Evolutionary conservation across 2,329 filamentous ascomycete species (phyloP).

Genomic region (Cadophora gregata): DNA sequence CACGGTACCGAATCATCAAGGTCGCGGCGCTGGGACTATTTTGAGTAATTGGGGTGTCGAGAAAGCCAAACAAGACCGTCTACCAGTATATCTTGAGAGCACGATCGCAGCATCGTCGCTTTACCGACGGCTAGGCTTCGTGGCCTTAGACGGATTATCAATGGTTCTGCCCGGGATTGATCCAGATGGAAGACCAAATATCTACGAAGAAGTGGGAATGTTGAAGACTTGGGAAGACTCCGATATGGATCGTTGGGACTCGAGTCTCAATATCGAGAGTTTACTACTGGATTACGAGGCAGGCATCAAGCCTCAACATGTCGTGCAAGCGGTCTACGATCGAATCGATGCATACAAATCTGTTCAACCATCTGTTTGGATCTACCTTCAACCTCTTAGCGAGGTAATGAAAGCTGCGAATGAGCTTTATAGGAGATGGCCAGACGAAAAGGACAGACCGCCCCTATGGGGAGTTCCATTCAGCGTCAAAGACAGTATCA

Average conservation of each 20-base stretch:
- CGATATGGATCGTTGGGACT: slow-evolving; percentile 37
- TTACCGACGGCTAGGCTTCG: slow-evolving; percentile 37
- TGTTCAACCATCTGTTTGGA: slow-evolving; percentile 58
- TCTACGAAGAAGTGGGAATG: slow-evolving; percentile 41
- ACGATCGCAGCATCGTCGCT: slow-evolving; percentile 34
- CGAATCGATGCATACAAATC: slow-evolving; percentile 50
- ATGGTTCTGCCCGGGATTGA: slow-evolving; percentile 31
- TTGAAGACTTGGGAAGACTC: slow-evolving; percentile 31
- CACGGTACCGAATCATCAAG: slow-evolving; percentile 34
- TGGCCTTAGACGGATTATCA: slow-evolving; percentile 34
- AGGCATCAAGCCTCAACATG: slow-evolving; percentile 38
- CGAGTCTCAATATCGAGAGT: slow-evolving; percentile 38
- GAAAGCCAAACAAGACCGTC: slow-evolving; percentile 30
- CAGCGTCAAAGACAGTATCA: slow-evolving; percentile 56
- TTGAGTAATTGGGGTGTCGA: slow-evolving; percentile 38
- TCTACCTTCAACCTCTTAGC: slow-evolving; percentile 50
- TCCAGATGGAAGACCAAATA: slow-evolving; percentile 18
- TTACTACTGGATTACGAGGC: slow-evolving; percentile 38
- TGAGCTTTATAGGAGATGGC: slow-evolving; percentile 49
- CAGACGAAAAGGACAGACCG: slow-evolving; percentile 49
- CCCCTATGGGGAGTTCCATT: slow-evolving; percentile 58
- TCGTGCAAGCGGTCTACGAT: slow-evolving; percentile 40
- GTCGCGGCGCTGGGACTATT: slow-evolving; percentile 38
- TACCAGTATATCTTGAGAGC: slow-evolving; percentile 41
- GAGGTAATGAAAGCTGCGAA: slow-evolving; percentile 50